These are phyloP conservation scores for Podospora pseudopauciseta DNA, from an alignment of 495 filamentous ascomycete genomes.

Conservation along the genomic window DNA sequence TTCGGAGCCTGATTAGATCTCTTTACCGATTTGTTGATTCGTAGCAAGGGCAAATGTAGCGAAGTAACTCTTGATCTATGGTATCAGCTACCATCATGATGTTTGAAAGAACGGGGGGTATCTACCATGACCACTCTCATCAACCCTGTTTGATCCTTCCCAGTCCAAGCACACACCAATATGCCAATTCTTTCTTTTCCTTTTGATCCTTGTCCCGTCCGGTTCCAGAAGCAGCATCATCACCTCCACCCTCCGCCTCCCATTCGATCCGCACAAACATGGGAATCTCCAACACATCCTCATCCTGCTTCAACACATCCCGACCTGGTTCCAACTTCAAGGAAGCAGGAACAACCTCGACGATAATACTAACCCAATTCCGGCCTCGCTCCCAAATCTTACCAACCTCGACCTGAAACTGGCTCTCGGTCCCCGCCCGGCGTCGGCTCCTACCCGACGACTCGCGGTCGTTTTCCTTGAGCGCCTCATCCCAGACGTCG, in stretches of 20 bases:
- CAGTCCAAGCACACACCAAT: slow-evolving; percentile 90
- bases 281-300: slow-evolving; percentile 92
- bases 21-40: neutral
- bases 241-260: slow-evolving; percentile 73
- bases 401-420: slow-evolving; percentile 74
- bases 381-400: slow-evolving; percentile 92
- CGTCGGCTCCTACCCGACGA: slow-evolving; percentile 35
- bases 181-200: slow-evolving; percentile 73
- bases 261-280: slow-evolving; percentile 90
- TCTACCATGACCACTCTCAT: neutral
- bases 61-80: neutral
- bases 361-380: slow-evolving; percentile 91
- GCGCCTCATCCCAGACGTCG: slow-evolving; percentile 92
- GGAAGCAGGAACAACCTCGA: slow-evolving; percentile 79
- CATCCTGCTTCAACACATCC: slow-evolving; percentile 57
- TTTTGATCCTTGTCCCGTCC: slow-evolving; percentile 41
- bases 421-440: slow-evolving; percentile 37
- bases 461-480: slow-evolving; percentile 45
- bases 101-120: neutral
- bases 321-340: slow-evolving; percentile 29
- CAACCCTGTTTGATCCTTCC: slow-evolving; percentile 61
- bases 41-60: neutral
- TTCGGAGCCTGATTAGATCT: slow-evolving; percentile 32
- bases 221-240: slow-evolving; percentile 53
- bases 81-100: neutral